Base-by-base conservation (phyloP, 176 grass and related monocot species). In the Aegilops tauschii region DNA sequence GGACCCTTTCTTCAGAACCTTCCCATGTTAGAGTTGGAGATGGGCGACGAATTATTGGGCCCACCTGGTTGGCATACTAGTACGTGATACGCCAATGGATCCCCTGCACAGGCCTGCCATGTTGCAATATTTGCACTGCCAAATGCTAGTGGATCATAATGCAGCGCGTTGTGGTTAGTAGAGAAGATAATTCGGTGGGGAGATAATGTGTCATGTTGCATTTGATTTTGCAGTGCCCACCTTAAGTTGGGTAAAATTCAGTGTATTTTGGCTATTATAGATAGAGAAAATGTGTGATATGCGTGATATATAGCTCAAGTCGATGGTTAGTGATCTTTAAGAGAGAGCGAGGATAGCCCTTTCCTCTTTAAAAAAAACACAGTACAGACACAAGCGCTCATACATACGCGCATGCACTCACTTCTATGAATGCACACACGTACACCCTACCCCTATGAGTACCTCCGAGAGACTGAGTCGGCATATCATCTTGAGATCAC, bases 1-100 rank as follows among this genome's bases (percentile, higher is more conserved):
- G 54, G 69, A 34, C 61, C 76, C 50, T 58, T 84, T 91, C 80
- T 82, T 91, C 76, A 89, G 87, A 95, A 90, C 92, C 89, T 90
- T 93, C 87, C 49, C 94, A 91, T 84, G 94, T 95, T 93, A 84
- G 67, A 74, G 45, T 6, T 76, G 5, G 44, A 50, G 32, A 67
- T 6, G 73, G 59, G 77, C 21, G 12, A 64, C 4, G 21, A 35
- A 86, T 83, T 86, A 80, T 83, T 89, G 66, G 66, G 83, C 74
- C 80, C 83, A 92, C 78, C 44, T 78, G 67, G 79, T 21, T 67
- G 84, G 74, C 87, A 71, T 65, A 76, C 52, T 65, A 25, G 23
- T 25, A 80, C 52, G 45, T 63, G 79, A 89, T 70, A 86, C 49
- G n/a, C 76, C 47, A 9, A 49, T 79, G 75, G 18, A 69, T 88